Conservation (phyloP, 2,329 filamentous ascomycete species). For the Phialocephala subalpina region DNA sequence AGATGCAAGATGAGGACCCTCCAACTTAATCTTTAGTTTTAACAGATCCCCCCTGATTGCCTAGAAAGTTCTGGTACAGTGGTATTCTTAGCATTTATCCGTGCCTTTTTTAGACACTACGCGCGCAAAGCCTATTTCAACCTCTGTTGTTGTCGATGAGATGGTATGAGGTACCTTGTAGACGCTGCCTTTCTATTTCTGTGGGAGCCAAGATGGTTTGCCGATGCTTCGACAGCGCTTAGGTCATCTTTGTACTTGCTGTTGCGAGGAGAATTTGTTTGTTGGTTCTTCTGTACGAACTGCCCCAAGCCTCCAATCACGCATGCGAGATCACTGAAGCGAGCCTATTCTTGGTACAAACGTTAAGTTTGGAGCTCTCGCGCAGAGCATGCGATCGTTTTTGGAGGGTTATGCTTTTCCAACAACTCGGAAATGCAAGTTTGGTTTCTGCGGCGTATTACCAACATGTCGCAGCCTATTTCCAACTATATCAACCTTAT, state of each 20-base stretch:
- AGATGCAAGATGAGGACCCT: constrained; percentile 17
- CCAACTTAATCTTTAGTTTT: constrained; percentile 23
- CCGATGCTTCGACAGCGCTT: background rate
- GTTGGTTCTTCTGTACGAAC: background rate
- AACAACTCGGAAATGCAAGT: background rate
- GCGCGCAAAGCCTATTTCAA: constrained; percentile 23
- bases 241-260: background rate
- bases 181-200: background rate
- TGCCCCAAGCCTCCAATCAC: background rate
- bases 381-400: background rate
- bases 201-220: background rate
- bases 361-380: background rate
- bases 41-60: background rate
- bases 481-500: background rate
- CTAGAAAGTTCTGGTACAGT: constrained; percentile 18
- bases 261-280: background rate
- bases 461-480: background rate
- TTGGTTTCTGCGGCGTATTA: background rate
- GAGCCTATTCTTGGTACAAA: constrained; percentile 1
- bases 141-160: constrained; percentile 5
- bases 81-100: constrained; percentile 28
- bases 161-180: background rate
- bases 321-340: background rate
- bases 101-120: constrained; percentile 19
- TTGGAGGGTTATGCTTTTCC: background rate